Evolutionary conservation across 352 stramenopile species (phyloP), one percentile per base, ranked within the genome.

Genomic region (Pythium sp.): DNA sequence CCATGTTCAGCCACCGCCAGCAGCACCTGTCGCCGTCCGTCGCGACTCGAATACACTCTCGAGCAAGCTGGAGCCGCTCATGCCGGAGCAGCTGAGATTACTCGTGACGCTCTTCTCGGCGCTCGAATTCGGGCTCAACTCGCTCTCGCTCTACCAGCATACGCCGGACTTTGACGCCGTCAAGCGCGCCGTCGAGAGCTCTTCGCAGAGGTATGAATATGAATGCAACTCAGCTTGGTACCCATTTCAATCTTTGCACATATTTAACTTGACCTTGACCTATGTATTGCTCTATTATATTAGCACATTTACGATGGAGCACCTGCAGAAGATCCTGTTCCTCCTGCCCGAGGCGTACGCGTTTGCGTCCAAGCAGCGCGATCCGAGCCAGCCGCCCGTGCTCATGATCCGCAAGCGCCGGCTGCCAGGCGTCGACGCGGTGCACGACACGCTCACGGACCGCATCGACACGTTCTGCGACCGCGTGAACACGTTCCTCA

Each of bases 81-180:
- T 76, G 20, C 81, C 87, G 11, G 64, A 72, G 67, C 62, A 75
- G 58, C 74, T 92, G 8, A 74, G 73, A 30, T 32, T 77, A 26
- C 72, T 93, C 7, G 72, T 77, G 57, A 76, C 80, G 62, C 72
- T 93, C 32, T 91, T 92, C 62, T 84, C 78, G 24, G 82, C 87
- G 22, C 62, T 93, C 28, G 84, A 93, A 70, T 93, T 94, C 53
- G 77, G 80, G 0, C 75, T 94, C 30, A 87, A 76, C 59, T 80
- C 87, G 9, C 71, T 93, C 28, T 81, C 75, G 64, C 67, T 94
- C 41, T 93, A 93, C 67, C 84, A 94, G 53, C 84, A 81, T 66
- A 84, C 85, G 24, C 70, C 87, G 14, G 79, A 84, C 56, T 91
- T 91, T 24, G 75, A 78, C 8, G 71, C 81, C 11, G 74, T 90